Evolutionary conservation across 2,329 filamentous ascomycete species (phyloP), one percentile per base, ranked within the genome.

Genomic region (Penicillium crustosum): DNA sequence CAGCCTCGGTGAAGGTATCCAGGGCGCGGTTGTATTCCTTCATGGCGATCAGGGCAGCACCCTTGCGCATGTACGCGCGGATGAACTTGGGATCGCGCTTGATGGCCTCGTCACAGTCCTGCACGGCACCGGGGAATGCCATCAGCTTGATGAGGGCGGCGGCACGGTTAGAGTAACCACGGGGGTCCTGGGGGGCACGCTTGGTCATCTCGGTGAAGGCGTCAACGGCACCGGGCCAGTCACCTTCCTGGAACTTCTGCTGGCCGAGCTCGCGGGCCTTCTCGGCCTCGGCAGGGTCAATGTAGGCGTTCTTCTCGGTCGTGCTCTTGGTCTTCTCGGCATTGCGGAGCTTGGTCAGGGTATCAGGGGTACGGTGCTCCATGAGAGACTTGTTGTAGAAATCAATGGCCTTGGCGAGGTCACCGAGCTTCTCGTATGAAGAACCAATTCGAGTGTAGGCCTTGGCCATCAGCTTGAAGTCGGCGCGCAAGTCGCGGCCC

Each of bases 391-490:
- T 91, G 78, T 96, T 88, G 83, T 93, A 99, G 81, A 90, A 91
- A 66, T 91, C 87, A 63, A 99, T 86, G 25, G 95, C 94, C 59
- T 88, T 85, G 54, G 83, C 75, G 12, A 94, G 80, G 68, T 97
- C 89, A 65, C 89, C 91, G 73, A 89, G 79, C 80, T 92, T 96
- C 82, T 99, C 94, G 74, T 97, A 92, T 0, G 93, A 87, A n/a
- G 87, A 85, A 63, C 94, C 94, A 66, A 99, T 96, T 67, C 94
- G 91, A 39, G 93, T 92, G 70, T 94, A 97, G n/a, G 93, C 85
- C 75, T 97, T 97, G 73, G 95, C 93, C 65, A 99, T 93, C 71
- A 93, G 84, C 86, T 99, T 99, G 83, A 97, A 99, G 79, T 99
- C 94, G 62, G 94, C 93, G 56, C 92, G 89, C 67, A 95, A 87